Base-by-base conservation (phyloP, 305 asterid species). In the Fraxinus sp. region DNA sequence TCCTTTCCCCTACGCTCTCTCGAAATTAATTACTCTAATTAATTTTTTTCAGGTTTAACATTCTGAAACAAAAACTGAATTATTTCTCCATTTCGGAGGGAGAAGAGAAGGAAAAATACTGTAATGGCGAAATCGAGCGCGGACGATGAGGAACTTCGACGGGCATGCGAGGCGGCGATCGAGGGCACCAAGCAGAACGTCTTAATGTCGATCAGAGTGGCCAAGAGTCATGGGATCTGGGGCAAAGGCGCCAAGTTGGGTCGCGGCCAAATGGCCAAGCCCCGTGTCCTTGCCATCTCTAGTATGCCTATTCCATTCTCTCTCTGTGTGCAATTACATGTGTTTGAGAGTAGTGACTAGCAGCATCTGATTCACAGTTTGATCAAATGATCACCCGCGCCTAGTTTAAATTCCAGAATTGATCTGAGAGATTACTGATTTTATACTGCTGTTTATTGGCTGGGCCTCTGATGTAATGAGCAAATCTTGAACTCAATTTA, bases 91-190 rank as follows among this genome's bases (percentile, higher is more conserved):
- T 72, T 33, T 72, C 77, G 11, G 77, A 72, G 77, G 77, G 46
- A 28, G 75, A 30, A 70, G 37, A 28, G 75, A 33, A 49, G 13
- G 77, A 13, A 72, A 72, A 72, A 14, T 32, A 72, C 77, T 71
- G 26, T 35, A 86, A 95, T 95, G 99, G 98, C 97, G 90, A 95
- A 93, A 91, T 97, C 98, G 52, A 97, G 97, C 91, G 96, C 99
- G 70, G 97, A 97, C 80, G 99, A 97, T 33, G 95, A 85, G 77
- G 99, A 95, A 87, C 95, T 97, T 77, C 90, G 98, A 79, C 90
- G 96, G 68, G 97, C 97, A 79, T 95, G 97, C 86, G 95, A 93
- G 83, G 95, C 93, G 33, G 98, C 97, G 84, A 93, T 95, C 76
- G 99, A 97, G 85, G 94, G 92, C 83, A 90, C 96, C 82, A 89